Percentiles rank a stretch among this genome's conserved stretches.
Evolutionary conservation across 2,329 filamentous ascomycete species (phyloP).

Genomic region (Alternaria novae-zelandiae): DNA sequence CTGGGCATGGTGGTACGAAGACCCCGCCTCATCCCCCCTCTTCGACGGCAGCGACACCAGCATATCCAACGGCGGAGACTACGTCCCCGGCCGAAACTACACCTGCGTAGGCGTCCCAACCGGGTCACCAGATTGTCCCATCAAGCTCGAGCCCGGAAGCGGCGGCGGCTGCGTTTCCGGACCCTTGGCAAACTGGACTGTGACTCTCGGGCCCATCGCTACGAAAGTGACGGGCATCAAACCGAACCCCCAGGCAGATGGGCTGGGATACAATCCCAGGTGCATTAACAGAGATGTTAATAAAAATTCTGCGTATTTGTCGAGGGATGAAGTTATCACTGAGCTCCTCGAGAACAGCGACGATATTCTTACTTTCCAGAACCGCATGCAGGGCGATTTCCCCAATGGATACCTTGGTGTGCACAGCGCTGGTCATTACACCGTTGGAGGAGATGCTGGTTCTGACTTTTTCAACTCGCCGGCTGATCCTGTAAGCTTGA

Average conservation of each 20-base stretch:
- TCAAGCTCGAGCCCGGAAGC: conserved; percentile 45
- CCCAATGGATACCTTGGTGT: conserved; percentile 41
- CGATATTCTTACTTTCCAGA: conserved; percentile 46
- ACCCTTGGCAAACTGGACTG: conserved; percentile 53
- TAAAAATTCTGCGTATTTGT: conserved; percentile 21
- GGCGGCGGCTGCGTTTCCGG: conserved; percentile 63
- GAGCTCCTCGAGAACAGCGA: conserved; percentile 25
- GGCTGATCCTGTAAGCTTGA: conserved; percentile 44
- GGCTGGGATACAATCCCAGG: conserved; percentile 42
- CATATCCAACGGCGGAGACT: conserved; percentile 54
- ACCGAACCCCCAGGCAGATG: conserved; percentile 34
- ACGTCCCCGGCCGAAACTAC: conserved; percentile 29
- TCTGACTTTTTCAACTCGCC: conserved; percentile 53
- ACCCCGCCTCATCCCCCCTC: conserved; percentile 56
- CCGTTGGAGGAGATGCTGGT: conserved; percentile 8
- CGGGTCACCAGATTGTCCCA: not conserved
- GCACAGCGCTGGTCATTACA: conserved; percentile 55
- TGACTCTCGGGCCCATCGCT: conserved; percentile 57
- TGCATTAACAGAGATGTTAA: conserved; percentile 49
- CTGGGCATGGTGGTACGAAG: conserved; percentile 56
- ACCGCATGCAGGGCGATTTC: conserved; percentile 38
- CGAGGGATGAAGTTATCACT: conserved; percentile 28
- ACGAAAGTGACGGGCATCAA: conserved; percentile 33
- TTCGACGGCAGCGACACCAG: conserved; percentile 62
- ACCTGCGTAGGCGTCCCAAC: conserved; percentile 25